phyloP scores from a whole-genome alignment of 1,139 yeast species.

The Blastobotrys buckinghamii region DNA sequence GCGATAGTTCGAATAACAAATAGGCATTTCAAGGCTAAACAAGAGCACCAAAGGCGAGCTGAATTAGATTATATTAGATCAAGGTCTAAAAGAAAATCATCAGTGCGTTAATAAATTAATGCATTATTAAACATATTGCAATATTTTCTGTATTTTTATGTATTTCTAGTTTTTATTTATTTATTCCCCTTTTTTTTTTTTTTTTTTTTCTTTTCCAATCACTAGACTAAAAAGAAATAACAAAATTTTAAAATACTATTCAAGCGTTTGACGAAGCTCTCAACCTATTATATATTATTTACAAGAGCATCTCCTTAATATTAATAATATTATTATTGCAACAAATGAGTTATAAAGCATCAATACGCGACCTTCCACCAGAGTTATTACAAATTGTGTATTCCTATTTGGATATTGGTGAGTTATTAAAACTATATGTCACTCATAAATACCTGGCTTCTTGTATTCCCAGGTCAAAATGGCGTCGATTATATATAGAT shows the following conservation, averaged over 20 bases:
- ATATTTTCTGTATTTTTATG: background rate
- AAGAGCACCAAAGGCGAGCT: background rate
- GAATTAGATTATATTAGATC: background rate
- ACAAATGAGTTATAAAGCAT: no score
- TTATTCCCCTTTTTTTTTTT: no score
- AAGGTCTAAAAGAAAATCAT: background rate
- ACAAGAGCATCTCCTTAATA: background rate
- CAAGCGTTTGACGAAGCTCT: no score
- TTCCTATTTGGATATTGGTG: conserved; percentile 2
- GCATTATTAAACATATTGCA: background rate
- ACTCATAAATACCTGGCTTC: conserved; percentile 3
- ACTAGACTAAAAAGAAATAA: no score
- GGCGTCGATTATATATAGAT: conserved; percentile 8
- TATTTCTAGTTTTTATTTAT: background rate
- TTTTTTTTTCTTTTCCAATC: no score
- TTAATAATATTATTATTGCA: background rate
- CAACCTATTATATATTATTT: no score
- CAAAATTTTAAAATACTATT: no score
- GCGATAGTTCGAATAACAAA: conserved; percentile 50
- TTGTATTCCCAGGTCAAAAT: conserved; percentile 1
- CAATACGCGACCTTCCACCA: conserved; percentile 7
- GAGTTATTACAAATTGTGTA: conserved; percentile 7
- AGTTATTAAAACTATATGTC: conserved; percentile 2
- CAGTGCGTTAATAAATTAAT: background rate
- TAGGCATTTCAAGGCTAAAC: conserved; percentile 24